phyloP scores from a whole-genome alignment of 192 early-diverging fungal species.

The Umbelopsis sp. region DNA sequence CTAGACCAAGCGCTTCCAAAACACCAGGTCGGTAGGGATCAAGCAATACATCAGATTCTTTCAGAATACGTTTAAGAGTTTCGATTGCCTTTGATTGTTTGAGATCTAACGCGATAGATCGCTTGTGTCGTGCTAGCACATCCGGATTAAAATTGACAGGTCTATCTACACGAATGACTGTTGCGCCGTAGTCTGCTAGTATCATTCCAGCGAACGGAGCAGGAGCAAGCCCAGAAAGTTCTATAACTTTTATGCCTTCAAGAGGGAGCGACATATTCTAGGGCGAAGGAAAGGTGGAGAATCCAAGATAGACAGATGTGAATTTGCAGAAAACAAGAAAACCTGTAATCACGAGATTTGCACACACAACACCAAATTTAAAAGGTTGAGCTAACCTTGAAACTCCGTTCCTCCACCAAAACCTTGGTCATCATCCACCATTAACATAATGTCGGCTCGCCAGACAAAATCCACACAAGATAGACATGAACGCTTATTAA shows the following conservation, averaged over 20 bases:
- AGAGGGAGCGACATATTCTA: constrained; percentile 39
- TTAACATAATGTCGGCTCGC: constrained; percentile 20
- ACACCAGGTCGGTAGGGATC: constrained; percentile 74
- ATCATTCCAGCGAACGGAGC: constrained; percentile 70
- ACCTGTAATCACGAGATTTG: constrained; percentile 2
- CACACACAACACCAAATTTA: neutral
- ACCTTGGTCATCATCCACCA: constrained; percentile 5
- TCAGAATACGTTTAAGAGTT: constrained; percentile 43
- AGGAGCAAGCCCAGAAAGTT: constrained; percentile 70
- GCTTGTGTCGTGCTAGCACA: constrained; percentile 59
- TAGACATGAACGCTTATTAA: constrained; percentile 68
- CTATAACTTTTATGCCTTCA: constrained; percentile 56
- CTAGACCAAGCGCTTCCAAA: constrained; percentile 66
- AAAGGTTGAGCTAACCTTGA: neutral
- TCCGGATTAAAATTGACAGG: constrained; percentile 40
- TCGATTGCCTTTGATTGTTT: constrained; percentile 51
- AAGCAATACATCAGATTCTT: constrained; percentile 59
- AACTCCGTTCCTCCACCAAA: constrained; percentile 7
- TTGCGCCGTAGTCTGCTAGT: constrained; percentile 68
- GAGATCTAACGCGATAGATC: constrained; percentile 63
- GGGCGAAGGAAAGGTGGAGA: neutral
- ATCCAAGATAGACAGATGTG: neutral
- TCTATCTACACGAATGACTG: constrained; percentile 66
- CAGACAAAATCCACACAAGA: constrained; percentile 49
- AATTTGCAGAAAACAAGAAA: too few species aligned